A percentile compares a stretch with the other conserved stretches of the same genome.
These are phyloP conservation scores for Chlamydomonas reinhardtii DNA, from an alignment of 163 green algal genomes.

Conservation along the genomic window DNA sequence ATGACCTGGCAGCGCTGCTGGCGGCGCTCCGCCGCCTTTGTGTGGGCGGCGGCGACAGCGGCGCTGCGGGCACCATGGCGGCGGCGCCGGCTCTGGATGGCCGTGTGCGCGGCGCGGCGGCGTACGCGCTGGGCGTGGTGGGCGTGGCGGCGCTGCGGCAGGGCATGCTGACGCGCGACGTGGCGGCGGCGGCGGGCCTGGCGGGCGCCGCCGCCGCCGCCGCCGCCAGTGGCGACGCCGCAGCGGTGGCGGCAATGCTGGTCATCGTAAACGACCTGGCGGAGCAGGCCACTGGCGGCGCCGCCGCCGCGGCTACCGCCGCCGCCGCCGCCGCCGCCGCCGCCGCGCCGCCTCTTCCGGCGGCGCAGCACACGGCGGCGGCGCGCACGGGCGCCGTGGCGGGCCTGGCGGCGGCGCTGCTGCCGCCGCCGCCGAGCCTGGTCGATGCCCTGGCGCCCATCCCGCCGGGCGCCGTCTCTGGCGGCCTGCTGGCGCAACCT, in stretches of 20 bases:
- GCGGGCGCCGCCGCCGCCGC: neutral
- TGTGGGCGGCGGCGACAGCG: neutral
- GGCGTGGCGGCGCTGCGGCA: constrained; percentile 19
- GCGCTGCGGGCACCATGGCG: neutral
- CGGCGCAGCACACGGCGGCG: constrained; percentile 22
- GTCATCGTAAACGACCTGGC: neutral
- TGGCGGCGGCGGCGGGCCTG: neutral
- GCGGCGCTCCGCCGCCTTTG: neutral
- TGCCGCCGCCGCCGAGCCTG: constrained; percentile 26
- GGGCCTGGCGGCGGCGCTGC: constrained; percentile 31
- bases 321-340: neutral
- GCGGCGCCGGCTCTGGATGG: constrained; percentile 9
- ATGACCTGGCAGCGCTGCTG: neutral
- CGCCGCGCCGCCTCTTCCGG: neutral
- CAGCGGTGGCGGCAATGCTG: neutral
- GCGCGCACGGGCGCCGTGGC: constrained; percentile 20
- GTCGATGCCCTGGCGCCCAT: constrained; percentile 26
- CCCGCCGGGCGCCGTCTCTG: neutral
- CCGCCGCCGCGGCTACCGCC: neutral
- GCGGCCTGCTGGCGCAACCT: constrained; percentile 27
- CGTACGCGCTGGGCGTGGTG: neutral
- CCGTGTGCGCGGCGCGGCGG: constrained; percentile 26
- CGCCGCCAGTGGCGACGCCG: neutral
- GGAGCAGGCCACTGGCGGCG: neutral
- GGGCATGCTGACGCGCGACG: constrained; percentile 4